These are phyloP conservation scores for Haplosporangium sp. DNA, from an alignment of 371 early-diverging fungal genomes.

Conservation along the genomic window DNA sequence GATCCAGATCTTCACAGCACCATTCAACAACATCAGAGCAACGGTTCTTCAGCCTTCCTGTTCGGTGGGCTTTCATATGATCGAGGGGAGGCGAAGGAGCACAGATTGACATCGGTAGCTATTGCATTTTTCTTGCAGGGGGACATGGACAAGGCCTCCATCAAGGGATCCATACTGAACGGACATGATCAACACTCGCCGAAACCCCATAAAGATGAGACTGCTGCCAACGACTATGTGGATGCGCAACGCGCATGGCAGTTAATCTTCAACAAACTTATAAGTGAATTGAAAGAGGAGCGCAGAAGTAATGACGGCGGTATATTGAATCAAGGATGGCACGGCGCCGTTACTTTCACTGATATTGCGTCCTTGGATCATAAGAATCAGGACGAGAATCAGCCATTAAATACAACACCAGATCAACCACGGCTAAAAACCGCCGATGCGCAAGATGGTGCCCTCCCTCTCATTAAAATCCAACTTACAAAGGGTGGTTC, in stretches of 20 bases:
- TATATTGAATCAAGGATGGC: not conserved
- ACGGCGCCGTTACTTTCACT: not conserved
- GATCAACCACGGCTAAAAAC: not conserved
- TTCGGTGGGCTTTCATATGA: conserved; percentile 25
- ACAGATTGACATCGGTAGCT: conserved; percentile 17
- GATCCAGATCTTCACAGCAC: conserved; percentile 2
- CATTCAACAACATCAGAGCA: conserved; percentile 1
- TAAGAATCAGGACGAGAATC: no score
- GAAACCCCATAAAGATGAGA: not conserved
- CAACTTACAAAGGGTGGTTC: not conserved
- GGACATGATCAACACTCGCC: not conserved
- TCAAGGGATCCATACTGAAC: no score
- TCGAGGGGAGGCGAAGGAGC: not conserved
- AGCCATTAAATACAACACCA: no score
- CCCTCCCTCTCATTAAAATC: no score
- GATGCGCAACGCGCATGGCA: conserved; percentile 28
- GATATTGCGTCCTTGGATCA: no score
- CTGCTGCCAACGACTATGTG: not conserved
- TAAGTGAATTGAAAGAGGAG: conserved; percentile 13
- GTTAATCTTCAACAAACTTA: conserved; percentile 25
- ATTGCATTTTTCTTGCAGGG: conserved; percentile 42
- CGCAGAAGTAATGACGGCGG: not conserved
- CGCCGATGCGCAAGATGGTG: not conserved
- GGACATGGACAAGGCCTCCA: conserved; percentile 10
- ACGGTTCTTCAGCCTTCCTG: not conserved